phyloP scores from a whole-genome alignment of 441 rosid species.

The Sinapis alba region DNA sequence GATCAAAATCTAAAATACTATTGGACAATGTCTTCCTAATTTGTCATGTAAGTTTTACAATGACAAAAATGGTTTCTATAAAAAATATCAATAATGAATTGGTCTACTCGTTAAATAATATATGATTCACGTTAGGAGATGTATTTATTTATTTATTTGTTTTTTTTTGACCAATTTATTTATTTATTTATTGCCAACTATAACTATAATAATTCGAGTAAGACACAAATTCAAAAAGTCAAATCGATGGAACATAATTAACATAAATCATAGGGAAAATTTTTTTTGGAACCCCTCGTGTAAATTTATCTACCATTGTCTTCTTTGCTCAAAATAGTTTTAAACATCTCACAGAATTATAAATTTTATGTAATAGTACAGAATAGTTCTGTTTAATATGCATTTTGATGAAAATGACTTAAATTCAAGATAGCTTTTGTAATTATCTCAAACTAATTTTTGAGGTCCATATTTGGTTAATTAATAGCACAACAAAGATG shows the following conservation, averaged over 20 bases:
- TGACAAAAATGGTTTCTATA: neutral
- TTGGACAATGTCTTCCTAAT: neutral
- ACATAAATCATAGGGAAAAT: neutral
- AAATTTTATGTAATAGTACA: neutral
- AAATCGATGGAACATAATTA: neutral
- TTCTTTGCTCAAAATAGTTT: neutral
- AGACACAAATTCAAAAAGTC: neutral
- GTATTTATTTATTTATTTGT: neutral
- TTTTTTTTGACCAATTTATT: no score
- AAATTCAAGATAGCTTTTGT: neutral
- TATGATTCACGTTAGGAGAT: neutral
- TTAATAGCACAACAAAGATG: conserved; percentile 22
- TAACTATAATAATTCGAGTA: neutral
- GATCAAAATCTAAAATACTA: conserved; percentile 15
- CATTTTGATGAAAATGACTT: neutral
- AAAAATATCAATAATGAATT: neutral
- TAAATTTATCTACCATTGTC: neutral
- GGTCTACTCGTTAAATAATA: neutral
- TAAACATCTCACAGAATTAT: neutral
- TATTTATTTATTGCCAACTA: neutral
- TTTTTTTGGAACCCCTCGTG: neutral
- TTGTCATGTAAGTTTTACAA: neutral
- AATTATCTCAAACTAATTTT: neutral
- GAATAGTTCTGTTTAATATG: neutral
- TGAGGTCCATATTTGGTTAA: conserved; percentile 19